A percentile compares a stretch with the other conserved stretches of the same genome.
phyloP scores from a whole-genome alignment of 2,329 filamentous ascomycete species.

The Cordyceps militaris region DNA sequence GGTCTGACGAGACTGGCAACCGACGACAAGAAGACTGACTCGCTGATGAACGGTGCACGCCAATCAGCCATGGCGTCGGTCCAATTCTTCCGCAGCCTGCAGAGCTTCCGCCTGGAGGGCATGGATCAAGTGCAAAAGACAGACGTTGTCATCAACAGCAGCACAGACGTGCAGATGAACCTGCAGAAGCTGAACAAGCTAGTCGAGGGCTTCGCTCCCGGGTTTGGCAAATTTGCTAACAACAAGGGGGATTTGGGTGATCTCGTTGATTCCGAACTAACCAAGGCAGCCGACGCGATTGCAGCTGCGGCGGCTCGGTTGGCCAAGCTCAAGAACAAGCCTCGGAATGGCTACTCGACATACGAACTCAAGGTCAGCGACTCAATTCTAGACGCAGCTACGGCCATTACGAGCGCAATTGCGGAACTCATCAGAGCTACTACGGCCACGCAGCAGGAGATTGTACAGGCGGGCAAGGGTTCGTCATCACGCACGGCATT shows the following conservation, averaged over 20 bases:
- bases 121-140: slow-evolving; percentile 89
- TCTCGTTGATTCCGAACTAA: slow-evolving; percentile 84
- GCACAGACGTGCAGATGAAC: slow-evolving; percentile 91
- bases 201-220: slow-evolving; percentile 84
- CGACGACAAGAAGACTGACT: slow-evolving; percentile 89
- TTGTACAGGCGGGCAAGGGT: slow-evolving; percentile 86
- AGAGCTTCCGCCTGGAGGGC: slow-evolving; percentile 88
- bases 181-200: slow-evolving; percentile 90
- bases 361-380: slow-evolving; percentile 97
- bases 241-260: slow-evolving; percentile 85
- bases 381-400: slow-evolving; percentile 85
- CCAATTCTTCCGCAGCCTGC: slow-evolving; percentile 88
- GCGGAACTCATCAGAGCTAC: slow-evolving; percentile 92
- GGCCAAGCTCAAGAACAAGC: slow-evolving; percentile 90
- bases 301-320: slow-evolving; percentile 84
- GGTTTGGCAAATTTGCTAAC: slow-evolving; percentile 70
- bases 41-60: slow-evolving; percentile 73
- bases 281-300: slow-evolving; percentile 91
- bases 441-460: slow-evolving; percentile 88
- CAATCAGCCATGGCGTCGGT: slow-evolving; percentile 81
- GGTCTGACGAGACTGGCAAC: slow-evolving; percentile 87
- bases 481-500: slow-evolving; percentile 85
- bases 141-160: slow-evolving; percentile 95
- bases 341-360: slow-evolving; percentile 88
- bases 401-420: slow-evolving; percentile 90